Base-by-base conservation (phyloP, 257 asterid species). In the Paraleonurus japonicus region DNA sequence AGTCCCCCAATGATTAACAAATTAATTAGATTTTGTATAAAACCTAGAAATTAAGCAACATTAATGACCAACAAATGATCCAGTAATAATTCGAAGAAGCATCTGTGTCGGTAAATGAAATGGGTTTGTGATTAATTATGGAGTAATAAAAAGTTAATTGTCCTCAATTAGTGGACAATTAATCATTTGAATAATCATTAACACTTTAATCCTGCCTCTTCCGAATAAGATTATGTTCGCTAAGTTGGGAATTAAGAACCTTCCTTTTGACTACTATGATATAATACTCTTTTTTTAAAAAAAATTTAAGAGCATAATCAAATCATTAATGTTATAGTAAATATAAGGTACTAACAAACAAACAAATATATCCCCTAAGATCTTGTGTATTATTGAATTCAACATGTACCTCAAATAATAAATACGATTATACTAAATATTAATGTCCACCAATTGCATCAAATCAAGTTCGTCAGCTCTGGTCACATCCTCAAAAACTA, bases 121-220 rank as follows among this genome's bases (percentile, higher is more conserved):
- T 28, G 47, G 24, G 5, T 23, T 7, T 13, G 32, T 32, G 20
- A 72, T 66, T 68, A 26, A 68, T 69, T 26, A 55, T 43, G 33
- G 33, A 28, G 33, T 28, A 24, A 16, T 28, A 8, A 28, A 4
- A 7, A 50, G 58, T 37, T 60, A 50, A 67, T 61, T 60, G 57
- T 67, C 71, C 78, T 78, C 43, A 54, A 73, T 73, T 51, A 78
- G 72, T 54, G 73, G 69, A 24, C 4, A 67, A 66, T 58, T 71
- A 77, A 77, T 73, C 72, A 68, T 73, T 60, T 51, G 53, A 71
- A 66, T 72, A 64, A 58, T 69, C 82, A 35, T 73, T 22, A 17
- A 32, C 45, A 32, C 76, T 69, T 69, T 78, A 63, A 64, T 69
- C 78, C 15, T 57, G 66, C 74, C n/a, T 58, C 71, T 51, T 32